Conservation (phyloP, 1,139 yeast species). For the Kurtzmaniella quercitrusa region DNA sequence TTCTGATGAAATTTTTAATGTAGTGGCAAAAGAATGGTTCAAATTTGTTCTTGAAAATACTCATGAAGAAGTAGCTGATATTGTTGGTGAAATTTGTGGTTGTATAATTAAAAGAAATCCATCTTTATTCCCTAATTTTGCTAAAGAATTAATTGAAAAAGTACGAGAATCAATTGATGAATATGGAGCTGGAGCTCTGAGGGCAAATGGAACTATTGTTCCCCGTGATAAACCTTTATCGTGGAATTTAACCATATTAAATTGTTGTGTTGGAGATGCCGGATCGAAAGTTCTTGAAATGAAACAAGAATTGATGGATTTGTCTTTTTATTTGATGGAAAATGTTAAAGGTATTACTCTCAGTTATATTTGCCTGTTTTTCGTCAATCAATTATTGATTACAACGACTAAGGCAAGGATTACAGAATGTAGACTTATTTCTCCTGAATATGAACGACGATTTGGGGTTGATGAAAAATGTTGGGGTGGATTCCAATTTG, state of each 20-base stretch:
- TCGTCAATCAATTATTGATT: conserved; percentile 64
- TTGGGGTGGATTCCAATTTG: conserved; percentile 74
- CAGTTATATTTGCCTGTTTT: conserved; percentile 37
- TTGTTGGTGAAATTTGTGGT: conserved; percentile 68
- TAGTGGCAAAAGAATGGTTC: conserved; percentile 49
- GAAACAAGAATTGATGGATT: conserved; percentile 42
- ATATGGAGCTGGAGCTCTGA: conserved; percentile 76
- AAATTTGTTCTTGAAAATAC: conserved; percentile 57
- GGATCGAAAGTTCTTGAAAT: conserved; percentile 45
- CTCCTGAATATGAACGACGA: conserved; percentile 28
- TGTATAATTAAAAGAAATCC: conserved; percentile 64
- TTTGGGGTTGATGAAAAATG: conserved; percentile 44
- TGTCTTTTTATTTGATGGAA: conserved; percentile 51
- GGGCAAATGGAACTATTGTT: conserved; percentile 64
- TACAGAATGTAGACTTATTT: conserved; percentile 50
- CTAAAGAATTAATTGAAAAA: conserved; percentile 43
- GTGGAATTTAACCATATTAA: conserved; percentile 68
- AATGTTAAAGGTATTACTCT: conserved; percentile 64
- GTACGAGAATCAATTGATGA: conserved; percentile 71
- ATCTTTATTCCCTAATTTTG: conserved; percentile 41
- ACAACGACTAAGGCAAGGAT: conserved; percentile 60
- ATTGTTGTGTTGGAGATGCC: conserved; percentile 71
- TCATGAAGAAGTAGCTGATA: conserved; percentile 62
- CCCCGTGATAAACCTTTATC: conserved; percentile 76
- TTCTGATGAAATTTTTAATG: conserved; percentile 57